Evolutionary conservation across 176 grass and related monocot species (phyloP).

Genomic region (Lolium perenne): DNA sequence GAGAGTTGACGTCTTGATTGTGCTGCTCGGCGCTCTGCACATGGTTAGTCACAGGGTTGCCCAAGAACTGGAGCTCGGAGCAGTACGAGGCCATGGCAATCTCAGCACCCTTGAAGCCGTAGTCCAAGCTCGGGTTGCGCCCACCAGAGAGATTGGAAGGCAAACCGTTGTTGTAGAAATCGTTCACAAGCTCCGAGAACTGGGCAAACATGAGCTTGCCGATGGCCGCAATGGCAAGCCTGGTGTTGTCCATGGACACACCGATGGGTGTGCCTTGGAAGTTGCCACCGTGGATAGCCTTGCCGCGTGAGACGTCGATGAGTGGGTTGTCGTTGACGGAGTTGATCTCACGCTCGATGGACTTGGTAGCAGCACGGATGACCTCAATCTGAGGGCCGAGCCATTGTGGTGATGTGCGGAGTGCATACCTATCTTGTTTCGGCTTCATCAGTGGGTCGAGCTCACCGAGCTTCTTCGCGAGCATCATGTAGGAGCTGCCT

Average conservation of each 20-base stretch:
- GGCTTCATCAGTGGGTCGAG: constrained; percentile 86
- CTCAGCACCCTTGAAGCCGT: constrained; percentile 92
- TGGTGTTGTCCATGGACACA: constrained; percentile 92
- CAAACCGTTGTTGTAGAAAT: constrained; percentile 88
- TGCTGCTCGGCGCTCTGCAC: constrained; percentile 98
- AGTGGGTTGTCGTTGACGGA: constrained; percentile 93
- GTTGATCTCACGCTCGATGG: constrained; percentile 85
- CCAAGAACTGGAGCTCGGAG: constrained; percentile 89
- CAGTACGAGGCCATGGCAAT: constrained; percentile 94
- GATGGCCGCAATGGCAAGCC: constrained; percentile 67
- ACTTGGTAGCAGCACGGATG: constrained; percentile 74
- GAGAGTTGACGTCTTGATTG: constrained; percentile 93
- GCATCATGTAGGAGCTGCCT: constrained; percentile 76
- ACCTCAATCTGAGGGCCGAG: constrained; percentile 89
- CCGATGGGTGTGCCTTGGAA: constrained; percentile 91
- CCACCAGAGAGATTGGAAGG: constrained; percentile 86
- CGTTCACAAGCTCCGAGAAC: constrained; percentile 89
- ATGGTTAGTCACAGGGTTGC: constrained; percentile 85
- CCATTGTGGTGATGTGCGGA: constrained; percentile 93
- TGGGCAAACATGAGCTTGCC: constrained; percentile 86
- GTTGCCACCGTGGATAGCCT: constrained; percentile 85
- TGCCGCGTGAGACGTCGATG: constrained; percentile 73
- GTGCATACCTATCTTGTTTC: constrained; percentile 91
- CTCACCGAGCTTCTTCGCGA: constrained; percentile 70
- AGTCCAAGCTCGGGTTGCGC: constrained; percentile 91